A percentile compares a stretch with the other conserved stretches of the same genome.
phyloP scores from a whole-genome alignment of 2,329 filamentous ascomycete species.

The Colletotrichum neosansevieriae region DNA sequence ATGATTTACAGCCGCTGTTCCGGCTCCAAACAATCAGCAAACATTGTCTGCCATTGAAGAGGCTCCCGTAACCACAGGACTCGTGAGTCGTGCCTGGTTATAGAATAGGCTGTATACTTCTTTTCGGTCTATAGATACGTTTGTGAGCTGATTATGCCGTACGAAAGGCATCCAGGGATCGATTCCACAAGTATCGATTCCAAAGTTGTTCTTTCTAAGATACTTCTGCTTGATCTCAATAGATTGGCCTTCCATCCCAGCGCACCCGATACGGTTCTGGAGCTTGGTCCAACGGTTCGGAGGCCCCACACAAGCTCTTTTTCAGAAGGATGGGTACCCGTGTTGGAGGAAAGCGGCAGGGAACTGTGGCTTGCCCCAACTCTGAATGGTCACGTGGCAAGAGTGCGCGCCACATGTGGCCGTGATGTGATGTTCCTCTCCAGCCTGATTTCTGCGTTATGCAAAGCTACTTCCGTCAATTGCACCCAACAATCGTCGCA shows the following conservation, averaged over 20 bases:
- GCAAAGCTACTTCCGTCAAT: neutral
- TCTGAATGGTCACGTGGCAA: neutral
- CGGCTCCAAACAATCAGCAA: neutral
- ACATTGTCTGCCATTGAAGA: neutral
- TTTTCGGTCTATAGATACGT: too few species aligned
- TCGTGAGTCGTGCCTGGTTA: too few species aligned
- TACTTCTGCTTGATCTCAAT: neutral
- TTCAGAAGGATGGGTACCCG: constrained; percentile 19
- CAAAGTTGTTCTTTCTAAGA: neutral
- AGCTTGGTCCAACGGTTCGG: constrained; percentile 36
- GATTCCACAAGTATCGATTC: neutral
- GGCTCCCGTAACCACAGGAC: neutral
- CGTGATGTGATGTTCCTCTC: neutral
- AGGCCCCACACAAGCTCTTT: constrained; percentile 31
- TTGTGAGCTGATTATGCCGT: too few species aligned
- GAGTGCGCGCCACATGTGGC: constrained; percentile 1
- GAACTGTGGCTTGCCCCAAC: neutral
- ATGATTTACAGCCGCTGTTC: neutral
- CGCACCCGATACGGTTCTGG: constrained; percentile 8
- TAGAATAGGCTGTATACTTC: too few species aligned
- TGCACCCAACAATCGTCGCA: neutral
- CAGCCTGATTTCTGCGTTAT: constrained; percentile 1
- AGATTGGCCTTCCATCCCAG: constrained; percentile 7
- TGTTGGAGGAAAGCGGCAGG: constrained; percentile 10
- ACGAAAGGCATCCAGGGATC: too few species aligned